Base-by-base conservation (phyloP, 345 rosid genomes). In the Camelina hispida region DNA sequence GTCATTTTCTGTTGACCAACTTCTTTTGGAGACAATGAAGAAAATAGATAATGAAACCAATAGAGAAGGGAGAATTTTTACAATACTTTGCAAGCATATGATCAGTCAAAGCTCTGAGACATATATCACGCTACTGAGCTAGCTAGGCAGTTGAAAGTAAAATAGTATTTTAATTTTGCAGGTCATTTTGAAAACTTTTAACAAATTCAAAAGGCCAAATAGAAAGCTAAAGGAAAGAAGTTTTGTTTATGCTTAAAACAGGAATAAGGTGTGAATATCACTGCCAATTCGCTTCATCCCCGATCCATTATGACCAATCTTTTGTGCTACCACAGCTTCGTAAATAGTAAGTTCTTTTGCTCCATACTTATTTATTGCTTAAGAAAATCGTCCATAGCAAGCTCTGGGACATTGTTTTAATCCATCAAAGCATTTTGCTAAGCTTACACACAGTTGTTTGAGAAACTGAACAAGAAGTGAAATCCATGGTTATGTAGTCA, bases 101-200 rank as follows among this genome's bases (percentile, higher is more conserved):
- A 89, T 61, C 92, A 91, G 73, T 87, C 94, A 32, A 91, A 93
- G 80, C 89, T 93, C 13, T 87, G 87, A 62, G 89, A 88, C 72
- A 71, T 91, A 73, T 81, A 91, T 86, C 94, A 91, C 74, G 91
- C 91, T 17, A 86, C 85, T 62, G 98, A 94, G 87, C 91, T 94
- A 32, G 68, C 91, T 10, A 86, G 84, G 78, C 84, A 56, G 32
- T 77, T 94, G 55, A 87, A 91, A 93, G 98, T 94, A 72, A 17
- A 32, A 17, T 48, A 18, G 25, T 12, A 4, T 28, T 28, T 28
- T 28, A 4, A 22, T 15, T 64, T 48, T 6, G 12, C 14, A 52
- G 12, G 20, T 48, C 32, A 56, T 11, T 58, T 20, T 20, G 22
- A 20, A 1, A 20, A 17, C 0, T 4, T 18, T n/a, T 13, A 11